These are phyloP conservation scores for Neofusicoccum cordaticola DNA, from an alignment of 2,329 filamentous ascomycete genomes.

Conservation along the genomic window DNA sequence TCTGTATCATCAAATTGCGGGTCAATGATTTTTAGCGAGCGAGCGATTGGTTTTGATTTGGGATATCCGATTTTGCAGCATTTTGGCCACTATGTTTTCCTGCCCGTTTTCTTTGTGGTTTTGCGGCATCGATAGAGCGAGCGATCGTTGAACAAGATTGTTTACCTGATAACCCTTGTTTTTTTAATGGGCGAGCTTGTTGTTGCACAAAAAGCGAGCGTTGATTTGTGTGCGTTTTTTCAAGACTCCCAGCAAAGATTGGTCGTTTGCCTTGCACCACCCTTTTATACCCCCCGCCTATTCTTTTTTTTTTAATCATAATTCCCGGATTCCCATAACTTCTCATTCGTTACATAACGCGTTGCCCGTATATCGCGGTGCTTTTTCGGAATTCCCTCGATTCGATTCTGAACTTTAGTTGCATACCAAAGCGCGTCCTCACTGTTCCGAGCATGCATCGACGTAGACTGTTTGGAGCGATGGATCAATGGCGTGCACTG, in stretches of 20 bases:
- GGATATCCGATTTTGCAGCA: constrained; percentile 10
- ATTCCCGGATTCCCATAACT: neutral
- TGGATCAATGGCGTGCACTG: too few species aligned
- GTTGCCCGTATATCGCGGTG: too few species aligned
- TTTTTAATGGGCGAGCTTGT: constrained; percentile 1
- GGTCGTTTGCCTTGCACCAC: neutral
- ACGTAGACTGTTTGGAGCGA: too few species aligned
- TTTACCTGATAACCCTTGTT: neutral
- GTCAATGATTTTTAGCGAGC: constrained; percentile 1
- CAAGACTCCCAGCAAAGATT: neutral
- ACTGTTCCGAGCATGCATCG: too few species aligned
- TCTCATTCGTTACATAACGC: neutral
- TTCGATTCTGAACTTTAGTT: too few species aligned
- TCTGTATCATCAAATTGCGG: constrained; percentile 7
- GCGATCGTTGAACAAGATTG: constrained; percentile 9
- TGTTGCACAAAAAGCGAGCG: neutral
- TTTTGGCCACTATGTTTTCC: neutral
- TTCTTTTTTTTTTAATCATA: neutral
- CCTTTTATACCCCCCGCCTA: neutral
- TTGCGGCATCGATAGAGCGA: neutral
- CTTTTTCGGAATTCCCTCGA: too few species aligned
- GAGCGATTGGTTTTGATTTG: neutral
- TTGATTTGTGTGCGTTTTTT: neutral
- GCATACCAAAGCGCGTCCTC: neutral
- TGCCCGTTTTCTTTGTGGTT: neutral